Percentiles rank a stretch among this genome's conserved stretches.
Evolutionary conservation across 176 grass and related monocot species (phyloP).

Genomic region (Carex cristatella): DNA sequence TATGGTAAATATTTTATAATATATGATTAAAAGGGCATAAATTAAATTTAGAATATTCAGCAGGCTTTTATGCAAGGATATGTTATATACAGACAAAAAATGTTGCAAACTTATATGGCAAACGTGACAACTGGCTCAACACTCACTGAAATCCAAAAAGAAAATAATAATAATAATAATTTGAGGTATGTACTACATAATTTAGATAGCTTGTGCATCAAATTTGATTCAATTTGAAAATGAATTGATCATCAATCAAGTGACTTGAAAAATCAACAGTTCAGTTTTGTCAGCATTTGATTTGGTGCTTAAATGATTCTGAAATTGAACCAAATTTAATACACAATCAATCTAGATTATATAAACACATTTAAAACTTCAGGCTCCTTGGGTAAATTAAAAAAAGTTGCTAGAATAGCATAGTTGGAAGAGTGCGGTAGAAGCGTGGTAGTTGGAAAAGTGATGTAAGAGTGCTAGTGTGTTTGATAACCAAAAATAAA

Average conservation of each 20-base stretch:
- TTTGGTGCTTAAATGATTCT: background rate
- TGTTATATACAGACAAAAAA: background rate
- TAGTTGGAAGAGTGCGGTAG: background rate
- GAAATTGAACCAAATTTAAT: background rate
- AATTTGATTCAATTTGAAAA: background rate
- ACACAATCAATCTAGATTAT: background rate
- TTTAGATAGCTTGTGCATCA: background rate
- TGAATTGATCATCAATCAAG: background rate
- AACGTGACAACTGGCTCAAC: background rate
- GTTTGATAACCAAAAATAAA: background rate
- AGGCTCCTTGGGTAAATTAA: no score
- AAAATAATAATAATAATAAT: background rate
- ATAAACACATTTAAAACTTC: background rate
- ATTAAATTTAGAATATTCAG: background rate
- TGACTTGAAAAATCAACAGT: background rate
- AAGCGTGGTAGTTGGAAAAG: background rate
- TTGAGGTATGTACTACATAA: background rate
- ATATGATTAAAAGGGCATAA: background rate
- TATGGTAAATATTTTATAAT: background rate
- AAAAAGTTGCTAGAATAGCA: no score
- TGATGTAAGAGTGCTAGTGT: background rate
- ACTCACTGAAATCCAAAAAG: background rate
- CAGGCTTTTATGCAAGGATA: background rate
- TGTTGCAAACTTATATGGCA: background rate
- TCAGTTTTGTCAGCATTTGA: background rate